A percentile compares a stretch with the other conserved stretches of the same genome.
phyloP scores from a whole-genome alignment of 495 filamentous ascomycete species.

The Penicillium waksmanii region DNA sequence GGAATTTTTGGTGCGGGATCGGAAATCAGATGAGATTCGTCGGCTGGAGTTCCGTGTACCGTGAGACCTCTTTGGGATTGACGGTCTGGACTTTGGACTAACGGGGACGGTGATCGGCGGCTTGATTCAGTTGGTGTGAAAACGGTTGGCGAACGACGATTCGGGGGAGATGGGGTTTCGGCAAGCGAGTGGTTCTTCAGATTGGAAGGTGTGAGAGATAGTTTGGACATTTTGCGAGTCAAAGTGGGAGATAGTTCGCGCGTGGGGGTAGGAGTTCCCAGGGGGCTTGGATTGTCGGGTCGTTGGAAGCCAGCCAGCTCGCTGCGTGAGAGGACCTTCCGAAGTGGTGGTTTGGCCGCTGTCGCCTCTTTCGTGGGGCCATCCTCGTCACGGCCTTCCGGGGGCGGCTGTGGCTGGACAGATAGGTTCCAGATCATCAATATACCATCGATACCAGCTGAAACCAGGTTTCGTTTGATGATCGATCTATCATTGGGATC shows the following conservation, averaged over 20 bases:
- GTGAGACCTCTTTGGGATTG: conserved; percentile 23
- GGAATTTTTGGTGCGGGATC: conserved; percentile 57
- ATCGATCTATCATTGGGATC: conserved; percentile 44
- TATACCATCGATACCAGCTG: conserved; percentile 79
- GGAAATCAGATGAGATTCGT: conserved; percentile 63
- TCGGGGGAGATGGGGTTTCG: conserved; percentile 40
- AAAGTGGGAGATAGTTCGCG: conserved; percentile 69
- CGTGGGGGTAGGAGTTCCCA: conserved; percentile 54
- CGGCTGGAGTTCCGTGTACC: conserved; percentile 29
- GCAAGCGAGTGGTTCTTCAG: conserved; percentile 32
- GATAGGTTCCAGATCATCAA: conserved; percentile 82
- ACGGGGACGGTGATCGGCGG: conserved; percentile 51
- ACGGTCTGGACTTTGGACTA: conserved; percentile 35
- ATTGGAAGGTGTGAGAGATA: conserved; percentile 40
- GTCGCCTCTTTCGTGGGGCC: conserved; percentile 57
- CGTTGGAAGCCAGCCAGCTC: conserved; percentile 79
- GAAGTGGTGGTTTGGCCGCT: conserved; percentile 65
- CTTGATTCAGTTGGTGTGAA: conserved; percentile 30
- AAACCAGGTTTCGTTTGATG: conserved; percentile 60
- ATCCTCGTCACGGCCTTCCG: conserved; percentile 41
- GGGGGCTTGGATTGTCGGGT: conserved; percentile 39
- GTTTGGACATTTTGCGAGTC: conserved; percentile 58
- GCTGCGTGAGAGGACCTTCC: conserved; percentile 73
- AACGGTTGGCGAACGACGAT: conserved; percentile 39
- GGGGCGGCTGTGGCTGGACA: conserved; percentile 40